These are phyloP conservation scores for Aspergillus asperescens DNA, from an alignment of 495 filamentous ascomycete species.

Conservation along the genomic window DNA sequence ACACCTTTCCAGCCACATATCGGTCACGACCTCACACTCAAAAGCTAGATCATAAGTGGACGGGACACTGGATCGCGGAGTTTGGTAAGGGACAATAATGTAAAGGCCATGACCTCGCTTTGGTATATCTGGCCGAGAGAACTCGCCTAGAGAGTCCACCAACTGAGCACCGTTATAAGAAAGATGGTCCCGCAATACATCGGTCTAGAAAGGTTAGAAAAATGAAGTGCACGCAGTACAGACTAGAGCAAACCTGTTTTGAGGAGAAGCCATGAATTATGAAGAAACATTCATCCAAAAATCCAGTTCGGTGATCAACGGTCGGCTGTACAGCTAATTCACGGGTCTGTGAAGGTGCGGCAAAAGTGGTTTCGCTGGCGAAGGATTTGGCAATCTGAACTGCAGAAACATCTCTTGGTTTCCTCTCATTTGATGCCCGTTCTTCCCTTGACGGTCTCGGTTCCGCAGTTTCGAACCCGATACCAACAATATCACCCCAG, in stretches of 20 bases:
- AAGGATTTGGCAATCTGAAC: constrained; percentile 40
- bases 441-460: constrained; percentile 7
- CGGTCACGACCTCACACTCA: constrained; percentile 59
- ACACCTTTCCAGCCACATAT: constrained; percentile 91
- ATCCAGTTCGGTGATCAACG: constrained; percentile 25
- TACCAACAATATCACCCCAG: constrained; percentile 81
- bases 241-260: constrained; percentile 41
- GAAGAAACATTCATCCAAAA: constrained; percentile 47
- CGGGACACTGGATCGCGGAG: constrained; percentile 31
- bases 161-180: constrained; percentile 49
- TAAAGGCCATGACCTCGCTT: constrained; percentile 41
- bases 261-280: constrained; percentile 61
- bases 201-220: constrained; percentile 28
- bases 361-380: constrained; percentile 36
- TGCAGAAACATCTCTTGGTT: constrained; percentile 15
- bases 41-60: constrained; percentile 40
- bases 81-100: constrained; percentile 53
- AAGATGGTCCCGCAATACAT: constrained; percentile 48
- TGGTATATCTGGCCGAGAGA: constrained; percentile 36
- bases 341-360: constrained; percentile 23
- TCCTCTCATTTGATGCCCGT: constrained; percentile 28
- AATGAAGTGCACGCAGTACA: constrained; percentile 5
- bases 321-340: constrained; percentile 14
- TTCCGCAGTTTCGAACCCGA: constrained; percentile 30
- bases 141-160: constrained; percentile 36